phyloP scores from a whole-genome alignment of 2,329 filamentous ascomycete genomes.

The Colletotrichum paranaense region DNA sequence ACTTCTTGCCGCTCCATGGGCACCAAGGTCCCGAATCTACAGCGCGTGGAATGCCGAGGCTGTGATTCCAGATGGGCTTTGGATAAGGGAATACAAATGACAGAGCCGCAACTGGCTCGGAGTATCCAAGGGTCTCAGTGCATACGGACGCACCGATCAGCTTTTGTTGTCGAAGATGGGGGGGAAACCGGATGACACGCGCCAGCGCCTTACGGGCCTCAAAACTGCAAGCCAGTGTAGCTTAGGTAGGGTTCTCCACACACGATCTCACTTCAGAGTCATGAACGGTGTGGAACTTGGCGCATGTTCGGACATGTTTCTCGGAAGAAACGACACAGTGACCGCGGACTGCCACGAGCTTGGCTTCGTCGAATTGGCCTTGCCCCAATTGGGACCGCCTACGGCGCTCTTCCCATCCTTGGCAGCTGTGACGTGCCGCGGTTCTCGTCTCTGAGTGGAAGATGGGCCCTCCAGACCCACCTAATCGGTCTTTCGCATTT shows the following conservation, averaged over 20 bases:
- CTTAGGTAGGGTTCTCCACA: background rate
- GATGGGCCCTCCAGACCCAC: background rate
- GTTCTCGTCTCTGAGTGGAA: background rate
- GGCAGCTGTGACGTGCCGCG: background rate
- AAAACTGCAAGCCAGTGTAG: background rate
- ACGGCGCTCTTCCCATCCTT: background rate
- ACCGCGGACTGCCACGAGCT: background rate
- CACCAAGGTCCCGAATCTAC: background rate
- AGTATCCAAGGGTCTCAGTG: background rate
- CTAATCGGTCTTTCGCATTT: slow-evolving; percentile 18
- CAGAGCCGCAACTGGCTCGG: background rate
- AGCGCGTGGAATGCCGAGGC: background rate
- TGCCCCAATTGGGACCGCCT: background rate
- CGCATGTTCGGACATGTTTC: background rate
- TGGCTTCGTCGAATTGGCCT: background rate
- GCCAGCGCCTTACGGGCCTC: background rate
- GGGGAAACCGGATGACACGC: background rate
- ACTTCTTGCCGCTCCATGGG: slow-evolving; percentile 18
- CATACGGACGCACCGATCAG: background rate
- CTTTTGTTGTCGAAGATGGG: background rate
- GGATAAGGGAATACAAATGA: background rate
- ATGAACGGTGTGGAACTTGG: background rate
- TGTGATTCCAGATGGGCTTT: background rate
- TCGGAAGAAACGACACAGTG: background rate
- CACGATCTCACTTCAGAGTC: background rate